Conservation (phyloP, 1,139 yeast genomes). For the Pneumocystis wakefieldiae region DNA sequence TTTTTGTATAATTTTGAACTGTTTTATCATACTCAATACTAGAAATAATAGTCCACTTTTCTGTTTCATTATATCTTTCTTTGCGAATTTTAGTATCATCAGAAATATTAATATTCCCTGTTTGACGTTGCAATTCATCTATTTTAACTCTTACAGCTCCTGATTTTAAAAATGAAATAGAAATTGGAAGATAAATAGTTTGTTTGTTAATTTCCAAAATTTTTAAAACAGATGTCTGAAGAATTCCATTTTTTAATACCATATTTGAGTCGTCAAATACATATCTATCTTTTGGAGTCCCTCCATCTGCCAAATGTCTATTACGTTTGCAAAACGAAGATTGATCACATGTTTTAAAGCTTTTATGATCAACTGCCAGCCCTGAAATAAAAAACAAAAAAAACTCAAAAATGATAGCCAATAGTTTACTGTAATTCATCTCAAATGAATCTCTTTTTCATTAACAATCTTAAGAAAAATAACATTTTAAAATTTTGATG, state of each 20-base stretch:
- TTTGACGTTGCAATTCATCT: slow-evolving; percentile 41
- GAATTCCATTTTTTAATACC: slow-evolving; percentile 19
- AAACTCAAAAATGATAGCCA: not conserved
- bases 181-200: slow-evolving; percentile 36
- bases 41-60: slow-evolving; percentile 41
- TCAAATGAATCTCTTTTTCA: not conserved
- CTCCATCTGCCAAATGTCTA: slow-evolving; percentile 44
- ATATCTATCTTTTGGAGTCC: slow-evolving; percentile 35
- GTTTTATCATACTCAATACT: slow-evolving; percentile 17
- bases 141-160: slow-evolving; percentile 44
- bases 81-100: slow-evolving; percentile 8
- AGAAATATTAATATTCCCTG: slow-evolving; percentile 21
- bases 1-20: slow-evolving; percentile 6
- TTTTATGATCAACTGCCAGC: slow-evolving; percentile 46
- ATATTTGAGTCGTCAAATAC: slow-evolving; percentile 34
- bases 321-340: slow-evolving; percentile 81
- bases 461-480: not conserved
- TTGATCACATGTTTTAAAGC: slow-evolving; percentile 67
- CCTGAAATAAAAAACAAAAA: slow-evolving; percentile 9
- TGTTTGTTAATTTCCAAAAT: slow-evolving; percentile 19
- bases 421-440: not conserved
- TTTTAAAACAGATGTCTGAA: slow-evolving; percentile 38
- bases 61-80: slow-evolving; percentile 46
- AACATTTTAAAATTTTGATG: not conserved
- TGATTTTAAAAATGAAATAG: slow-evolving; percentile 39